Conservation (phyloP, 2,329 filamentous ascomycete species). For the Aspergillus fischeri region DNA sequence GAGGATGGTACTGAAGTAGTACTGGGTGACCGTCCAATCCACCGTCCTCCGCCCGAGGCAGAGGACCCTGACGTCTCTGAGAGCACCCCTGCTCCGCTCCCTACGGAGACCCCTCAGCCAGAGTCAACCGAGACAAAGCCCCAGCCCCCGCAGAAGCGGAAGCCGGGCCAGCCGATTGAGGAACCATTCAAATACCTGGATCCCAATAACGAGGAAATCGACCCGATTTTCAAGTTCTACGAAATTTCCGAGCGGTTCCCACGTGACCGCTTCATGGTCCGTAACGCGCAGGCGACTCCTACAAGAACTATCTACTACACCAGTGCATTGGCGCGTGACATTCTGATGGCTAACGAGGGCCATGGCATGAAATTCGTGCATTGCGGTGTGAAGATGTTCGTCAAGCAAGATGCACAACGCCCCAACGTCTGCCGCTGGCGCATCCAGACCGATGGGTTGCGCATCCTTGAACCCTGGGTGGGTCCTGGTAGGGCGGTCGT, state of each 20-base stretch:
- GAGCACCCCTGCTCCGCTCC: slow-evolving; percentile 14
- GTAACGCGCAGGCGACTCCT: slow-evolving; percentile 82
- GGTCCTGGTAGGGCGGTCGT: slow-evolving; percentile 71
- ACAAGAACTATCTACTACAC: slow-evolving; percentile 98
- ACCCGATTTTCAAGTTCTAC: slow-evolving; percentile 79
- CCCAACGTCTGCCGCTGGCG: slow-evolving; percentile 88
- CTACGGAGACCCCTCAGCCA: slow-evolving; percentile 11
- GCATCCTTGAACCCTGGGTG: slow-evolving; percentile 86
- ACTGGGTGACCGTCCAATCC: slow-evolving; percentile 35
- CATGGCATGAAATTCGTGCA: slow-evolving; percentile 93
- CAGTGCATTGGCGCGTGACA: slow-evolving; percentile 75
- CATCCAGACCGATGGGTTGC: slow-evolving; percentile 90
- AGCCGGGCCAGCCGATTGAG: slow-evolving; percentile 57
- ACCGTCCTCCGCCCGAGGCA: slow-evolving; percentile 26
- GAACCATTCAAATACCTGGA: slow-evolving; percentile 93
- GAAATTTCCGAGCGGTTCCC: slow-evolving; percentile 80
- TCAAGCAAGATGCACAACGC: slow-evolving; percentile 90
- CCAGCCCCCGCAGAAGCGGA: slow-evolving; percentile 33
- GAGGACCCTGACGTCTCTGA: slow-evolving; percentile 18
- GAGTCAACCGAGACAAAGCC: slow-evolving; percentile 8
- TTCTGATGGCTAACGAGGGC: slow-evolving; percentile 82
- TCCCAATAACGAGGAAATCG: slow-evolving; percentile 68
- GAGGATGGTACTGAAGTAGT: slow-evolving; percentile 36
- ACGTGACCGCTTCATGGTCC: slow-evolving; percentile 87
- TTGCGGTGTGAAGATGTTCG: slow-evolving; percentile 97